Evolutionary conservation across 1,284 basidiomycete genomes (phyloP), one percentile per base, ranked within the genome.

Genomic region (Cutaneotrichosporon sp.): DNA sequence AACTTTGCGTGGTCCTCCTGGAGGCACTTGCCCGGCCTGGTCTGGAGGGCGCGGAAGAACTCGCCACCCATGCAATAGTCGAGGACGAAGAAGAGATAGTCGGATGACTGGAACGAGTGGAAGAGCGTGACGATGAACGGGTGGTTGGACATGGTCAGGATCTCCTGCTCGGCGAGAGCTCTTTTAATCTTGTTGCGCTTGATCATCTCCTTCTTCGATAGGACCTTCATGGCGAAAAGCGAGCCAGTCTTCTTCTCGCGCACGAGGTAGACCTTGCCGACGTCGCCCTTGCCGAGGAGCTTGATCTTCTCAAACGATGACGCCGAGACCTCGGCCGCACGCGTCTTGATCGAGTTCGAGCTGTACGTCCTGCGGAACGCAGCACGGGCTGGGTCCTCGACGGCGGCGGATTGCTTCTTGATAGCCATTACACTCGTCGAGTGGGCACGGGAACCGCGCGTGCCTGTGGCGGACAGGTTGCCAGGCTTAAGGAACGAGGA

Each of bases 61-160:
- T 99, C 95, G 64, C 95, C 95, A 46, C 95, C 95, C 90, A 97
- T 95, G 82, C 97, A 99, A 81, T 98, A 99, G 60, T 95, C 94
- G 89, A 97, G 95, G 81, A 93, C 97, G 79, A 97, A 95, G 81
- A 97, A 97, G 33, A 97, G 86, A 80, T 95, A 95, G 65, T 92
- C 90, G 69, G 93, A 90, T n/a, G 92, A 95, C 80, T 97, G 95
- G 84, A 97, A 97, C 13, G 94, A 95, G 80, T 97, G 94, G 81
- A 95, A 91, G 42, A 97, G 86, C 20, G 94, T 97, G 72, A 97
- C 94, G 78, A 97, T 97, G 83, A 97, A 97, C 1, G 94, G 94
- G 79, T 97, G 95, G 76, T 97, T 97, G 33, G 94, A 90, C 22
- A 92, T 94, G 2, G 94, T 92, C 29, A 97, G 84, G 69, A 97